phyloP scores from a whole-genome alignment of 139 green algal genomes.

The Auxenochlorella pyrenoidosa region DNA sequence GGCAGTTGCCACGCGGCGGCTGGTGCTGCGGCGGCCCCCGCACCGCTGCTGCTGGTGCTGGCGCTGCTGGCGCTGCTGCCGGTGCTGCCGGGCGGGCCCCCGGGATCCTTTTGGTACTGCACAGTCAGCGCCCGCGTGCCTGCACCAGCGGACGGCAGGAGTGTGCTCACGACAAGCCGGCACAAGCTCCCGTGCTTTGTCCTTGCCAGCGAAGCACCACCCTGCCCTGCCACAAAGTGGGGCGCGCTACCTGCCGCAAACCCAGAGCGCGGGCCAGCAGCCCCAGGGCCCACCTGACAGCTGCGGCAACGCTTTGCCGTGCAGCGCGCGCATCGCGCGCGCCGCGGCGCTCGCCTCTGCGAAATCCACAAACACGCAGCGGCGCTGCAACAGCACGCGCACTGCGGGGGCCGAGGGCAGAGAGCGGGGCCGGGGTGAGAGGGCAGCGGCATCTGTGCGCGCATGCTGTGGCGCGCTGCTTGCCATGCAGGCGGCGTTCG shows the following conservation, averaged over 20 bases:
- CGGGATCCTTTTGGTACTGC: not conserved
- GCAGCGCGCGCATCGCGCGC: not conserved
- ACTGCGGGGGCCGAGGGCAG: not conserved
- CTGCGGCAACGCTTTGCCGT: not conserved
- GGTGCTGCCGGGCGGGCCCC: not conserved
- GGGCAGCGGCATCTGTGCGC: too few relatives aligned
- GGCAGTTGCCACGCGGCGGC: not conserved
- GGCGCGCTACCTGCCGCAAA: not conserved
- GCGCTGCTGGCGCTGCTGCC: not conserved
- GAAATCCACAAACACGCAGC: not conserved
- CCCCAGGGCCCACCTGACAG: not conserved
- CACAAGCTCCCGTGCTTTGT: too few relatives aligned
- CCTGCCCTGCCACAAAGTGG: not conserved
- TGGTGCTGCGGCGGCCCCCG: not conserved
- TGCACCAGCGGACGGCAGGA: not conserved
- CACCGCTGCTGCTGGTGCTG: not conserved
- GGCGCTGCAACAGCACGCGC: conserved; percentile 7
- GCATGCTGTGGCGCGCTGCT: too few relatives aligned
- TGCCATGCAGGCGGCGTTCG: too few relatives aligned
- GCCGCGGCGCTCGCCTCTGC: not conserved
- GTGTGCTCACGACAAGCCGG: not conserved
- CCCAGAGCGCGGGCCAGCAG: not conserved
- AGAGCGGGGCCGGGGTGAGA: not conserved
- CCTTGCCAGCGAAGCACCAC: not conserved
- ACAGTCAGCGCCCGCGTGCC: not conserved